Conservation (phyloP, 169 alveolate species). For the Babesia ovis region DNA sequence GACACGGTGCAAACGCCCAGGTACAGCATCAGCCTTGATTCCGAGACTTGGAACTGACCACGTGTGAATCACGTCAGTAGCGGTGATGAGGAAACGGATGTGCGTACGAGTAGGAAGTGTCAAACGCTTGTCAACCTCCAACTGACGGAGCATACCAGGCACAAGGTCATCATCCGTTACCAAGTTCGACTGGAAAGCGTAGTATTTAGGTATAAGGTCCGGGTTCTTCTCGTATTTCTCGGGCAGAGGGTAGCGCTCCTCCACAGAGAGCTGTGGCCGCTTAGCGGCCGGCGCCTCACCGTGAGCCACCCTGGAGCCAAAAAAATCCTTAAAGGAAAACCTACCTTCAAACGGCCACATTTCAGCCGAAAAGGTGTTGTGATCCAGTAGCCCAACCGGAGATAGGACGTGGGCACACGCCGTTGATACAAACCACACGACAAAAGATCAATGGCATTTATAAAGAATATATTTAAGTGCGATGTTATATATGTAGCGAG, state of each 20-base stretch:
- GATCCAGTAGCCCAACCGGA: not conserved
- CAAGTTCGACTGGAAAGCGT: slow-evolving; percentile 78
- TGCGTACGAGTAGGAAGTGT: slow-evolving; percentile 89
- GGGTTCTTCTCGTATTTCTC: slow-evolving; percentile 75
- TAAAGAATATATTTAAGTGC: not conserved
- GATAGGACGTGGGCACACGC: slow-evolving; percentile 1
- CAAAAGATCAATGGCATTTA: not conserved
- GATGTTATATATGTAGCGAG: too few species aligned
- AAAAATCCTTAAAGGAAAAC: slow-evolving; percentile 10
- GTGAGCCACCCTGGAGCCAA: slow-evolving; percentile 29
- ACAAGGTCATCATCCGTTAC: slow-evolving; percentile 79
- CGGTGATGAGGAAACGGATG: slow-evolving; percentile 83
- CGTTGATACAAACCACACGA: not conserved
- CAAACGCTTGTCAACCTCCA: slow-evolving; percentile 86
- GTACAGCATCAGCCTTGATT: slow-evolving; percentile 89
- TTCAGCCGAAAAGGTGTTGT: slow-evolving; percentile 6
- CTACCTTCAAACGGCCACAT: slow-evolving; percentile 39
- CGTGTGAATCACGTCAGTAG: slow-evolving; percentile 83
- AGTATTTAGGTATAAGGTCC: slow-evolving; percentile 77
- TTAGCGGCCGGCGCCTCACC: slow-evolving; percentile 30
- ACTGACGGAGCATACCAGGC: slow-evolving; percentile 85
- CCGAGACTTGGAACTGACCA: slow-evolving; percentile 86
- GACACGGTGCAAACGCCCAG: slow-evolving; percentile 84
- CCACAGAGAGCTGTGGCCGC: slow-evolving; percentile 36
- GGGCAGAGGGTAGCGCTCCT: slow-evolving; percentile 76